Percentiles rank a stretch among this genome's conserved stretches.
Conservation (phyloP, 2,329 filamentous ascomycete species). For the Juglanconis oblonga region DNA sequence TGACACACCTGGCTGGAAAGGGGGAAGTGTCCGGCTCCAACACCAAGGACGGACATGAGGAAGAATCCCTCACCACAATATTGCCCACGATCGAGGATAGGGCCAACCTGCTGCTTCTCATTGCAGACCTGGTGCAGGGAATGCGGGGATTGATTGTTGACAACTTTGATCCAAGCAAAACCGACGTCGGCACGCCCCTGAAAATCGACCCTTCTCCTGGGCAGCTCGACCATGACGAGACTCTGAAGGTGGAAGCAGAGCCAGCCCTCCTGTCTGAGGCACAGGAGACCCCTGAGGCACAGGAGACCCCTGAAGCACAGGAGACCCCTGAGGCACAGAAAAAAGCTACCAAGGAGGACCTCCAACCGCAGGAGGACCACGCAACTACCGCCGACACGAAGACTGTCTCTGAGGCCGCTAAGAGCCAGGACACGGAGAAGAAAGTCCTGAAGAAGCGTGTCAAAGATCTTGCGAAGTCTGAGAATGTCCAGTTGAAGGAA, state of each 20-base stretch:
- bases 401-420: not conserved
- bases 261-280: not conserved
- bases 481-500: constrained; percentile 35
- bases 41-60: not conserved
- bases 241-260: not conserved
- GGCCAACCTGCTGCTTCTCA: constrained; percentile 18
- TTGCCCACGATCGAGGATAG: constrained; percentile 21
- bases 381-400: not conserved
- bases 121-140: constrained; percentile 16
- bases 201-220: not conserved
- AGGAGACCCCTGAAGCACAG: no score
- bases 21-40: constrained; percentile 1
- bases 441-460: constrained; percentile 14
- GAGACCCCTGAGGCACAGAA: no score
- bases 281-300: no score
- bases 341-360: no score
- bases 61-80: constrained; percentile 21
- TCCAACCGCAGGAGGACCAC: no score
- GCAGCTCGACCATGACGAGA: not conserved
- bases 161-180: constrained; percentile 17
- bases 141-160: constrained; percentile 21
- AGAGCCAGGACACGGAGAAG: constrained; percentile 6
- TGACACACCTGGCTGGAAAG: constrained; percentile 13
- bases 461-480: constrained; percentile 24
- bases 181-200: constrained; percentile 3